phyloP scores from a whole-genome alignment of 768 basidiomycete genomes.

The Holtermanniella nyarrowii region DNA sequence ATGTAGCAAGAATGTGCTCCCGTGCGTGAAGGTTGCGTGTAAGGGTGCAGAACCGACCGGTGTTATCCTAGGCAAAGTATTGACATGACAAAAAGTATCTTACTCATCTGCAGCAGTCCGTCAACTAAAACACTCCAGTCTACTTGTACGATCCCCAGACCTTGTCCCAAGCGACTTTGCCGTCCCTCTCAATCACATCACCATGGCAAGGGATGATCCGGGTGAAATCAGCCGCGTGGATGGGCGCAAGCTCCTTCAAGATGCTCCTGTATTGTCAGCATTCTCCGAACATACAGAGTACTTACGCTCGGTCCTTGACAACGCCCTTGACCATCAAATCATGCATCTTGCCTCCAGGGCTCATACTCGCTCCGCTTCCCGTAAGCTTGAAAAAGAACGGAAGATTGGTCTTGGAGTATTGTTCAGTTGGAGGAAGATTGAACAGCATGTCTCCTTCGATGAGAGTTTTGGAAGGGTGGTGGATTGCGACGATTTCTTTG shows the following conservation, averaged over 20 bases:
- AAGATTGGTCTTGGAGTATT: conserved; percentile 43
- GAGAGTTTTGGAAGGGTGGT: conserved; percentile 58
- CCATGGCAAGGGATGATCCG: conserved; percentile 43
- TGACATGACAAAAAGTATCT: no score
- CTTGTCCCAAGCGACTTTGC: conserved; percentile 47
- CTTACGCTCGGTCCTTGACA: conserved; percentile 40
- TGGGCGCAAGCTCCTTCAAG: conserved; percentile 22
- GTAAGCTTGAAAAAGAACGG: conserved; percentile 16
- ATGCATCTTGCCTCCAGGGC: conserved; percentile 32
- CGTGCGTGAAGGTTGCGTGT: no score
- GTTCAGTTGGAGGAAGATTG: conserved; percentile 70
- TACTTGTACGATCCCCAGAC: conserved; percentile 20
- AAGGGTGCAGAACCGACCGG: no score
- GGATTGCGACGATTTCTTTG: conserved; percentile 76
- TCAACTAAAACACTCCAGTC: no score
- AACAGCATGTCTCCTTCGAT: conserved; percentile 73
- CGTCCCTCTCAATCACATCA: conserved; percentile 57
- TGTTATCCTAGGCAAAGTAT: no score
- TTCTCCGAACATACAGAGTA: conserved; percentile 45
- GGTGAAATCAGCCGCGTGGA: conserved; percentile 23
- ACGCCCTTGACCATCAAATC: conserved; percentile 24
- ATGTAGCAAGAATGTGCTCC: no score
- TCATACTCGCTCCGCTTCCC: conserved; percentile 17
- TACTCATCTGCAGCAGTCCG: no score
- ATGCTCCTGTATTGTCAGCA: conserved; percentile 8